Evolutionary conservation across 192 early-diverging fungal species (phyloP).

Genomic region (Coemansia sp.): DNA sequence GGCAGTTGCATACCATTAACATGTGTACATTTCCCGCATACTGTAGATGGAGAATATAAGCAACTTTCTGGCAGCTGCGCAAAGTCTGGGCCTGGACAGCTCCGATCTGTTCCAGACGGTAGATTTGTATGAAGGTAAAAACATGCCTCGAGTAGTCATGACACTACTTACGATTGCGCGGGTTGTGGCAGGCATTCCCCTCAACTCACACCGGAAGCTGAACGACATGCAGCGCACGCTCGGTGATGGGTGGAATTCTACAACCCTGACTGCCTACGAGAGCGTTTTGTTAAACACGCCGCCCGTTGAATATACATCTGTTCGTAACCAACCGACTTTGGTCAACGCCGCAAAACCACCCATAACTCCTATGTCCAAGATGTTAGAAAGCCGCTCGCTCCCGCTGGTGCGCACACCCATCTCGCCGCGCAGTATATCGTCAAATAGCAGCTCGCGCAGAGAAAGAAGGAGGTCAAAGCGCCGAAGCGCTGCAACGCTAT

Average conservation of each 20-base stretch:
- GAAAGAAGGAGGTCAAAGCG: conserved; percentile 47
- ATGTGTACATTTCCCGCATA: neutral
- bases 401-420: neutral
- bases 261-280: conserved; percentile 31
- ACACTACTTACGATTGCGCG: conserved; percentile 73
- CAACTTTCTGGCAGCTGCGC: conserved; percentile 71
- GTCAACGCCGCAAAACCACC: conserved; percentile 16
- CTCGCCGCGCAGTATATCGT: conserved; percentile 7
- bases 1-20: neutral
- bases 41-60: conserved; percentile 82
- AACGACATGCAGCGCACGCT: conserved; percentile 33
- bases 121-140: conserved; percentile 78
- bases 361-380: neutral
- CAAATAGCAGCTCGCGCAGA: conserved; percentile 19
- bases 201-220: conserved; percentile 44
- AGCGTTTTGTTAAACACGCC: conserved; percentile 3
- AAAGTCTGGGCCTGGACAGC: conserved; percentile 68
- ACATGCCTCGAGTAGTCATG: conserved; percentile 72
- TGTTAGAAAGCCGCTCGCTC: neutral
- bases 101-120: conserved; percentile 77
- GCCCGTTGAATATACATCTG: conserved; percentile 19
- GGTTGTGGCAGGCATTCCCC: conserved; percentile 56
- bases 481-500: conserved; percentile 44
- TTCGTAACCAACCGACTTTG: conserved; percentile 40
- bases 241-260: conserved; percentile 43